Evolutionary conservation across 1,284 basidiomycete genomes (phyloP), one percentile per base, ranked within the genome.

Genomic region (Stygiomarasmius scandens): DNA sequence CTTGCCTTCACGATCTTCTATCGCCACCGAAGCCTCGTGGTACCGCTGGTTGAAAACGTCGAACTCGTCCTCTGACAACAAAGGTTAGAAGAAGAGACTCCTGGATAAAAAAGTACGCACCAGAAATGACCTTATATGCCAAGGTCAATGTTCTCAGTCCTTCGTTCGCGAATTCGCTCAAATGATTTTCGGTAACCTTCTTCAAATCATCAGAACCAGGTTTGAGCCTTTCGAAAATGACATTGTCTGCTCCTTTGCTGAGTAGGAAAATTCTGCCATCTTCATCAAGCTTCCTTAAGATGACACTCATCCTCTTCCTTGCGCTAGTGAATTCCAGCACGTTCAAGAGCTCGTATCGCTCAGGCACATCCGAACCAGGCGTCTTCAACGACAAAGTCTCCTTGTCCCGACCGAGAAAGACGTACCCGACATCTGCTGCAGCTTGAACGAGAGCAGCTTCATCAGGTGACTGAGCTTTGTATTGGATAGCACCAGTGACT

Each of bases 391-490:
- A 77, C 46, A 99, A 74, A 16, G 89, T 81, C 65, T 93, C 91
- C 62, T 81, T 82, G 64, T 98, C 95, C 56, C 93, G 83, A 4
- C 96, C 95, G 19, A 87, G 84, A 77, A 98, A 99, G 52, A 96
- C 82, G 71, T 93, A 99, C 0, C 97, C 97, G 47, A 92, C 87
- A 68, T 98, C 96, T 9, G 96, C 96, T 1, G 97, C 96, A 24
- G 95, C 94, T 73, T 97, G 95, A 1, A 99, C 96, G 19, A 99
- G 85, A 10, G 96, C 97, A 2, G 94, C 92, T 77, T 99, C 97
- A 69, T 99, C 97, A 1, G 97, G 97, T 23, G 89, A 92, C 74
- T 98, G 96, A 2, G 96, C 95, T 75, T 97, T 98, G 82, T 97
- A 99, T 69, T 92, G 85, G 59, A 98, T 85, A 24, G 79, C 79